Base-by-base conservation (phyloP, 1,139 yeast species). In the Suhomyces taliae region DNA sequence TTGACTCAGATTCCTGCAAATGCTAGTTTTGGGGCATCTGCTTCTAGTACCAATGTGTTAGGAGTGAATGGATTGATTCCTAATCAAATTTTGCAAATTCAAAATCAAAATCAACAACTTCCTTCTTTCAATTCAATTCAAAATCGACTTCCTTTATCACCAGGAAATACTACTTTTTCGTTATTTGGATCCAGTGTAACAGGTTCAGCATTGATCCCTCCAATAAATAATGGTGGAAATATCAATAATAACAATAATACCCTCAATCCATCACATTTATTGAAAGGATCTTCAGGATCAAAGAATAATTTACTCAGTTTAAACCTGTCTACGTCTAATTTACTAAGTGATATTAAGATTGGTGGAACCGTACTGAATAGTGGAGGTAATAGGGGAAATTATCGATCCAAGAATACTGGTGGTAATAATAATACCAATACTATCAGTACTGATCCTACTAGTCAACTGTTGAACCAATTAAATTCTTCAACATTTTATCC, bases 51-150 rank as follows among this genome's bases (percentile, higher is more conserved):
- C 27, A 29, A 36, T 12, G 11, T 40, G 10, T 19, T 44, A 27
- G 42, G 43, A 8, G 7, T 35, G 9, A 46, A 41, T 32, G 49
- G 40, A 34, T 7, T 41, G 34, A 48, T 41, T 29, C 57, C 57
- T 33, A 52, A 42, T 40, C 62, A 48, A 49, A 52, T 46, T 39
- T 62, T 59, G 55, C 68, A 55, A 50, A 59, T 62, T 27, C 72
- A 67, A 42, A 66, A 62, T 45, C 72, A 66, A 41, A 59, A 53
- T 43, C 69, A 65, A 41, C 74, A 67, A 50, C 54, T 71, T 15
- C 76, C 76, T 2, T 66, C 75, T 2, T 68, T 71, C 53, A 70
- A 70, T 48, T 55, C 70, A 7, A 68, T 70, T 35, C 76, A 70
- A 47, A 67, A 66, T 54, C 69, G 60, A 40, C 53, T 69, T 8